Evolutionary conservation across 2,329 filamentous ascomycete species (phyloP), one percentile per base, ranked within the genome.

Genomic region (Colletotrichum sp.): DNA sequence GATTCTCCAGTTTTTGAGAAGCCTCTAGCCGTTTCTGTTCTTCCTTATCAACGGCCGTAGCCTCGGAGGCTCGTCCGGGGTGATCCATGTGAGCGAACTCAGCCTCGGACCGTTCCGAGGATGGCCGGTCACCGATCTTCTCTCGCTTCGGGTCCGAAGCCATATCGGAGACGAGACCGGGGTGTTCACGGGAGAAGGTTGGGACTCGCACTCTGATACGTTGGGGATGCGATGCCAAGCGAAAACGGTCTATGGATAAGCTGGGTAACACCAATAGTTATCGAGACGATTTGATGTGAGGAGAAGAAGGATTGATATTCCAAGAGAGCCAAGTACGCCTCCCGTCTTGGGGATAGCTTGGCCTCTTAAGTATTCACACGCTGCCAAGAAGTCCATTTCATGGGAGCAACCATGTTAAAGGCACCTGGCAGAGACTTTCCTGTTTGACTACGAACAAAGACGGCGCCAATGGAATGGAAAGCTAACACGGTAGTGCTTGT

Each of bases 1-100:
- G 87, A 65, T 88, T 85, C 52, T 84, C 82, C 24, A 87, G 79
- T 79, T 82, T 85, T 16, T 81, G 80, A 12, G 85, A 85, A 26
- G 82, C 84, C 61, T 84, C 82, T 6, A 83, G 77, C 7, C 84
- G 83, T 52, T 81, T 78, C 21, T 71, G 80, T 32, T 82, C 78
- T 9, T 66, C 80, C 57, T 81, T 80, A n/a, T 81, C 77, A 7
- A 77, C 75, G 10, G 76, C 79, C 21, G 67, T 52, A 21, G 61
- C 66, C 36, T 72, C 60, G 24, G 72, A 75, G 24, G 18, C 24
- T 6, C 68, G 52, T 32, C 59, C 67, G 4, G 72, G 68, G 6
- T 72, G 52, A 48, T 72, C 72, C 28, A 72, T 39, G 7, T 71
- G 72, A 21, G 60, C 28, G 16, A 72, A 21, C 8, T 72, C 36